A percentile compares a stretch with the other conserved stretches of the same genome.
phyloP scores from a whole-genome alignment of 1,284 basidiomycete genomes.

The Neonothopanus nambi region DNA sequence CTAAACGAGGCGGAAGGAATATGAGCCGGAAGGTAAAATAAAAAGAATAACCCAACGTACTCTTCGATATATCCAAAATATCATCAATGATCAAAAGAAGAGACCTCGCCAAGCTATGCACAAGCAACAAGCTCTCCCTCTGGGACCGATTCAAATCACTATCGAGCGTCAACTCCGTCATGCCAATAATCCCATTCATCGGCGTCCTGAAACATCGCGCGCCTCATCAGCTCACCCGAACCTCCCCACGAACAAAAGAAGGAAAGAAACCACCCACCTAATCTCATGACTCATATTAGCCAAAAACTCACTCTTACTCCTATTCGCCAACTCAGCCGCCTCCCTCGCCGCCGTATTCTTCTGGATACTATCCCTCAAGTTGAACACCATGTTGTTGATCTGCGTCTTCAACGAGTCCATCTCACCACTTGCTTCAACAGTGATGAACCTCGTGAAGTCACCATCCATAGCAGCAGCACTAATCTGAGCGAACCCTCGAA shows the following conservation, averaged over 20 bases:
- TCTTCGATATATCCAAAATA: constrained; percentile 98
- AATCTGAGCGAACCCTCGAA: constrained; percentile 98
- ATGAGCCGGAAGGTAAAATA: constrained; percentile 13
- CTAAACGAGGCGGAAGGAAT: constrained; percentile 39
- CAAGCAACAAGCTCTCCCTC: constrained; percentile 93
- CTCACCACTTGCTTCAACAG: constrained; percentile 97
- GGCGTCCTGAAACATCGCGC: constrained; percentile 76
- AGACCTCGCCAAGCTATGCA: constrained; percentile 93
- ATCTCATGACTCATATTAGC: constrained; percentile 98
- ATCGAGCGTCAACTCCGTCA: constrained; percentile 98
- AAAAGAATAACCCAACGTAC: constrained; percentile 47
- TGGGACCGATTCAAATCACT: constrained; percentile 87
- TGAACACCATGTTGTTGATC: constrained; percentile 52
- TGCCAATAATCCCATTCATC: constrained; percentile 99
- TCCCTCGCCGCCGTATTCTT: constrained; percentile 99
- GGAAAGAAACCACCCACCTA: constrained; percentile 55
- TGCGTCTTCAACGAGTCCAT: constrained; percentile 99
- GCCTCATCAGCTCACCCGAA: constrained; percentile 1
- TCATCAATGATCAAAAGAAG: constrained; percentile 97
- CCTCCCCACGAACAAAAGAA: constrained; percentile 1
- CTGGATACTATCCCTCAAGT: constrained; percentile 95
- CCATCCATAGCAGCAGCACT: constrained; percentile 98
- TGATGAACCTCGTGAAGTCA: constrained; percentile 99
- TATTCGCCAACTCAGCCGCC: constrained; percentile 95
- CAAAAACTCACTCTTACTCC: constrained; percentile 97